Evolutionary conservation across 768 basidiomycete genomes (phyloP).

Genomic region (Hemileccinum rubropunctum): DNA sequence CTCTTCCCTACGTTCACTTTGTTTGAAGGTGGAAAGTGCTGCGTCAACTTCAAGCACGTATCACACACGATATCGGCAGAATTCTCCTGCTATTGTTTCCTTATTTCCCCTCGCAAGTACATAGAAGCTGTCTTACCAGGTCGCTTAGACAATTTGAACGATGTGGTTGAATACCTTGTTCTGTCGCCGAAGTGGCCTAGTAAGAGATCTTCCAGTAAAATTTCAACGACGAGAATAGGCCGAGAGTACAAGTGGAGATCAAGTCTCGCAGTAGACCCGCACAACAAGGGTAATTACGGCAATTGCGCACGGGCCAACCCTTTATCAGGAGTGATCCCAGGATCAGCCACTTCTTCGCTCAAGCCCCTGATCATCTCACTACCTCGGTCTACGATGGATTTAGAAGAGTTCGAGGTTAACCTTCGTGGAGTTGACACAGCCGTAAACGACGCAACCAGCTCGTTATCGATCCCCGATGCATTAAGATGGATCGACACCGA

Average conservation of each 20-base stretch:
- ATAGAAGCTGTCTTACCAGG: conserved; percentile 7
- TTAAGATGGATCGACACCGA: conserved; percentile 31
- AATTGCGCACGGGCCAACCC: conserved; percentile 16
- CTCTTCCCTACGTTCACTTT: no score
- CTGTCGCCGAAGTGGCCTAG: conserved; percentile 6
- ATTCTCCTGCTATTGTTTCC: no score
- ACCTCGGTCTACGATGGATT: conserved; percentile 30
- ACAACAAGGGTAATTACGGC: conserved; percentile 7
- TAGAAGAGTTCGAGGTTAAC: conserved; percentile 37
- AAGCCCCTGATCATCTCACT: neutral
- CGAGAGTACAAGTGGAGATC: no score
- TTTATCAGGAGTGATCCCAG: neutral
- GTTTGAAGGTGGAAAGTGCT: neutral
- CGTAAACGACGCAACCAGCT: neutral
- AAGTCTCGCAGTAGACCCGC: neutral
- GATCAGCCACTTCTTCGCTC: neutral
- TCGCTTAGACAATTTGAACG: neutral
- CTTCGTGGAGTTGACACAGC: neutral
- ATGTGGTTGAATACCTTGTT: neutral
- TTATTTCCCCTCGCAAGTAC: no score
- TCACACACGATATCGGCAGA: no score
- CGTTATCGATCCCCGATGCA: conserved; percentile 20
- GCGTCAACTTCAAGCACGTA: neutral
- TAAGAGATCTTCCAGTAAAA: conserved; percentile 3
- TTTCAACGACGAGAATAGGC: neutral